Percentiles rank a stretch among this genome's conserved stretches.
Conservation (phyloP, 176 grass and related monocot species). For the Melocanna baccifera region DNA sequence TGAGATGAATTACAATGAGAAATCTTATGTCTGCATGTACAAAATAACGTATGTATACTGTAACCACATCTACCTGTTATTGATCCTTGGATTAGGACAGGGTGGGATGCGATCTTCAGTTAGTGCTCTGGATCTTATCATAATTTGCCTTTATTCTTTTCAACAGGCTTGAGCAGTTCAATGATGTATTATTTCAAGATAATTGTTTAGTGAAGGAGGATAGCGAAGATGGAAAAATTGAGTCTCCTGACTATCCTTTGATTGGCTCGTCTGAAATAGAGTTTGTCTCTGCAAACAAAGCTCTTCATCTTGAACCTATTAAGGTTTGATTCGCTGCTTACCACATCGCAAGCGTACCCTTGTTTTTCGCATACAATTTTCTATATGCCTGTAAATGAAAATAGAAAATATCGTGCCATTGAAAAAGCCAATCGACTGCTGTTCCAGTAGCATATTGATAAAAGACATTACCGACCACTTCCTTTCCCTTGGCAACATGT, state of each 20-base stretch:
- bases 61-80: background rate
- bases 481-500: background rate
- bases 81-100: conserved; percentile 3
- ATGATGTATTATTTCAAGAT: conserved; percentile 87
- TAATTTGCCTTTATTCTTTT: conserved; percentile 18
- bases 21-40: conserved; percentile 78
- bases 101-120: conserved; percentile 5
- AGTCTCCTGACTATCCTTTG: conserved; percentile 62
- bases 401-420: background rate
- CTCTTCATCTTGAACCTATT: conserved; percentile 58
- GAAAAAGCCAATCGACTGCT: background rate
- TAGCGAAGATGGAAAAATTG: conserved; percentile 6
- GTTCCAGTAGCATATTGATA: conserved; percentile 1
- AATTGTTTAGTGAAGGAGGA: conserved; percentile 56
- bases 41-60: conserved; percentile 84
- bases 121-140: conserved; percentile 20
- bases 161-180: conserved; percentile 90
- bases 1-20: conserved; percentile 54
- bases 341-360: background rate
- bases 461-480: background rate
- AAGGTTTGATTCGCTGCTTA: conserved; percentile 52
- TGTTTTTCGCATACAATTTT: conserved; percentile 9
- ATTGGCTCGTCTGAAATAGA: conserved; percentile 55
- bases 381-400: conserved; percentile 2
- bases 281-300: conserved; percentile 55